Conservation (phyloP, 2,329 filamentous ascomycete species). For the Salinomyces thailandicus region DNA sequence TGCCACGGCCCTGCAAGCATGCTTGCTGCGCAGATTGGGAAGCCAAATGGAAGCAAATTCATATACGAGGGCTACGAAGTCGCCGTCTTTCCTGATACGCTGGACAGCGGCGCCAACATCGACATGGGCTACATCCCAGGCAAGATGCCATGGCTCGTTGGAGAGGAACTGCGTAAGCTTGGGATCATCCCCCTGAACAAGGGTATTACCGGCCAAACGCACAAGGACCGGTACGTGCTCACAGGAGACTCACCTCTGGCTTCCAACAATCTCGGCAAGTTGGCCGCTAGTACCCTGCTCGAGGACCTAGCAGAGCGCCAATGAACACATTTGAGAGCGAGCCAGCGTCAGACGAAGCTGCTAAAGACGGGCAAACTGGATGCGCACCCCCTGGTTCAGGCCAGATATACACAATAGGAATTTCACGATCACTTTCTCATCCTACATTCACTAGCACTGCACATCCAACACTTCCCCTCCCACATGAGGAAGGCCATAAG, state of each 20-base stretch:
- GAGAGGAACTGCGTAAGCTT: conserved; percentile 11
- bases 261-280: conserved; percentile 14
- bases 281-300: conserved; percentile 10
- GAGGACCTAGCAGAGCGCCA: too few relatives aligned
- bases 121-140: conserved; percentile 16
- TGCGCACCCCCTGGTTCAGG: too few relatives aligned
- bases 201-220: conserved; percentile 11
- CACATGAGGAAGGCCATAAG: too few relatives aligned
- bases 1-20: conserved; percentile 13
- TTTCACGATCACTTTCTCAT: too few relatives aligned
- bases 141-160: conserved; percentile 16
- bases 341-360: too few relatives aligned
- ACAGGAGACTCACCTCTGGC: conserved; percentile 16
- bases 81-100: conserved; percentile 12
- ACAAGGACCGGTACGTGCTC: conserved; percentile 12
- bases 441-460: too few relatives aligned
- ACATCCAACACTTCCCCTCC: too few relatives aligned
- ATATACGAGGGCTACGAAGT: conserved; percentile 14
- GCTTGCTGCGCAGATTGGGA: conserved; percentile 9
- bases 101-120: conserved; percentile 12
- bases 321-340: too few relatives aligned
- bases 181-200: conserved; percentile 10
- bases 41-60: conserved; percentile 10
- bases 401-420: too few relatives aligned
- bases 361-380: too few relatives aligned